Evolutionary conservation across 192 early-diverging fungal genomes (phyloP).

Genomic region (Gonapodya sp.): DNA sequence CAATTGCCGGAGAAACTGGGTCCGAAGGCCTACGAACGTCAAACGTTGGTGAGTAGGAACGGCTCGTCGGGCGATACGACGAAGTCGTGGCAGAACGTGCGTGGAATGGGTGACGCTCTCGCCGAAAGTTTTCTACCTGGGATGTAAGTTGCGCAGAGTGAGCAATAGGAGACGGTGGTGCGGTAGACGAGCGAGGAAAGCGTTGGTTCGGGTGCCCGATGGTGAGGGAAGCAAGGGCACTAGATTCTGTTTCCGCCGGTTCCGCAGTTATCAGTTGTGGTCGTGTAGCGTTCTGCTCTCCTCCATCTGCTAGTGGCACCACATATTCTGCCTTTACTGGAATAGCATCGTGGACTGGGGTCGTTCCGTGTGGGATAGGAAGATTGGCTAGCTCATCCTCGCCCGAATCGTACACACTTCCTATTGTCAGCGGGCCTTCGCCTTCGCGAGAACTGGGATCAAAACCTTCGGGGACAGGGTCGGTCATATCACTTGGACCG

Average conservation of each 20-base stretch:
- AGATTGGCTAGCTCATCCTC: background rate
- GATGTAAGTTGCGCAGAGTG: background rate
- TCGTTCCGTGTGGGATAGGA: no score
- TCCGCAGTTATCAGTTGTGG: background rate
- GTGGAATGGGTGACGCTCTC: background rate
- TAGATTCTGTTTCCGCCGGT: background rate
- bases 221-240: background rate
- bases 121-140: background rate
- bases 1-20: background rate
- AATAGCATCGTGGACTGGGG: no score
- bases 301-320: background rate
- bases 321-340: background rate
- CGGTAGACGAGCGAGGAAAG: background rate
- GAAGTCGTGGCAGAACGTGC: background rate
- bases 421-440: background rate
- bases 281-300: background rate
- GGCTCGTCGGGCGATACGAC: background rate
- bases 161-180: background rate
- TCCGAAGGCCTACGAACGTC: background rate
- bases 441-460: background rate
- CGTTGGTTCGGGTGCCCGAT: background rate
- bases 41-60: background rate
- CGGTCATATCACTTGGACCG: background rate
- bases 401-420: background rate
- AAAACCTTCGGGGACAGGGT: background rate